Evolutionary conservation across 345 rosid species (phyloP), one percentile per base, ranked within the genome.

Genomic region (Citrus maxima): DNA sequence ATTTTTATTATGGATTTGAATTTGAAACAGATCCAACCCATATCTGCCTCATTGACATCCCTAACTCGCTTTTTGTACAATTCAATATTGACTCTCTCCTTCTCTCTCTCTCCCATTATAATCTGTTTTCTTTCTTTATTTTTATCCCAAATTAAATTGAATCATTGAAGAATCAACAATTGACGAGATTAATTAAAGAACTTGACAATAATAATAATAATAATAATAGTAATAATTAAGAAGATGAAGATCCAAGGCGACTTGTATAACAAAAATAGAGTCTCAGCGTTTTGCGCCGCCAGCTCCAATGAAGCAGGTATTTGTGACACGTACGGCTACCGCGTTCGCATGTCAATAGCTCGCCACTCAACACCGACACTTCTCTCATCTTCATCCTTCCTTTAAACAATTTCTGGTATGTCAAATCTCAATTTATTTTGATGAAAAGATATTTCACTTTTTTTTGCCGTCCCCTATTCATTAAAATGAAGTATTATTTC

Each of bases 271-370:
- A 88, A 86, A 78, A 84, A 87, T 27, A 95, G 85, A 77, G 97
- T 95, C 22, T 78, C 90, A 56, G 93, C 91, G 79, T 93, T 88
- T 76, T 95, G 98, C 86, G 85, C 91, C 64, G 97, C 95, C 74
- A 95, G 91, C 69, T 95, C 98, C 74, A 97, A 95, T 79, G 94
- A 93, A 82, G 98, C 96, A 0, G 95, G 93, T 46, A 90, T 94
- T 34, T 93, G 98, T 66, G 83, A 81, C 56, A 73, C 74, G 67
- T 94, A 95, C 64, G 96, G 90, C 90, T 95, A 84, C 84, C 87
- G 86, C 7, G 94, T 94, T 81, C 99, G 94, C 97, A 90, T 77
- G 97, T 94, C 77, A 93, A 96, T 85, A 93, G 84, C 95, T 94
- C 66, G 97, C 98, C 79, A 88, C 94, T n/a, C 91, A 86, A 79